Conservation (phyloP, 202 grass and related monocot species). For the Sporobolus alterniflorus region DNA sequence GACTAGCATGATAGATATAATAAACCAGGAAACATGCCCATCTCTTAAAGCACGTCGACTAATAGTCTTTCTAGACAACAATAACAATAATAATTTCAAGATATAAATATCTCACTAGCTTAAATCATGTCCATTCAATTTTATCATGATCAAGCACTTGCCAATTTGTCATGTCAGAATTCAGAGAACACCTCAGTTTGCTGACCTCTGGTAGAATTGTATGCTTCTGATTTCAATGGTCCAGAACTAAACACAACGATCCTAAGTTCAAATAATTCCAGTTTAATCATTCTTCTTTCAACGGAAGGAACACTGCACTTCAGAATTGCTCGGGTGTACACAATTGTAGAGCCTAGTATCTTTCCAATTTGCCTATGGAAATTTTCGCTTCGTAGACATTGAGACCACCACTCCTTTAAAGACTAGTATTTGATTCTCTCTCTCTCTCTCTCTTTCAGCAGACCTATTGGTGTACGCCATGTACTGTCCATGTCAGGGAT, state of each 20-base stretch:
- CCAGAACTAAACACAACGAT: neutral
- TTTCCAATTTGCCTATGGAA: conserved; percentile 19
- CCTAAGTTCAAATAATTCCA: too few species aligned
- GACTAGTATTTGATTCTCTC: conserved; percentile 6
- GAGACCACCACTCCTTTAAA: neutral
- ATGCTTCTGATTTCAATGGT: neutral
- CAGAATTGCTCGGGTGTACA: neutral
- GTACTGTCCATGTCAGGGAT: conserved; percentile 42
- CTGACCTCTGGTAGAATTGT: neutral
- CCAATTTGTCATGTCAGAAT: neutral
- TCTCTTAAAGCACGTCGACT: neutral
- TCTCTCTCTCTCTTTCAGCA: conserved; percentile 34
- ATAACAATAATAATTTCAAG: neutral
- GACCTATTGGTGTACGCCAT: conserved; percentile 16
- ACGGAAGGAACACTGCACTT: neutral
- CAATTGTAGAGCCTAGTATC: neutral
- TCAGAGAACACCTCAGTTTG: neutral
- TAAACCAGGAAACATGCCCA: conserved; percentile 2
- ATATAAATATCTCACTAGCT: conserved; percentile 5
- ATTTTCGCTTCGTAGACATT: neutral
- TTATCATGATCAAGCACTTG: neutral
- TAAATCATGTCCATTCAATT: neutral
- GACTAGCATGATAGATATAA: neutral
- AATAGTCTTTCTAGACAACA: conserved; percentile 21
- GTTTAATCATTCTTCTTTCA: conserved; percentile 9